A percentile compares a stretch with the other conserved stretches of the same genome.
Conservation (phyloP, 306 rosid species). For the Ormosia semicastrata region DNA sequence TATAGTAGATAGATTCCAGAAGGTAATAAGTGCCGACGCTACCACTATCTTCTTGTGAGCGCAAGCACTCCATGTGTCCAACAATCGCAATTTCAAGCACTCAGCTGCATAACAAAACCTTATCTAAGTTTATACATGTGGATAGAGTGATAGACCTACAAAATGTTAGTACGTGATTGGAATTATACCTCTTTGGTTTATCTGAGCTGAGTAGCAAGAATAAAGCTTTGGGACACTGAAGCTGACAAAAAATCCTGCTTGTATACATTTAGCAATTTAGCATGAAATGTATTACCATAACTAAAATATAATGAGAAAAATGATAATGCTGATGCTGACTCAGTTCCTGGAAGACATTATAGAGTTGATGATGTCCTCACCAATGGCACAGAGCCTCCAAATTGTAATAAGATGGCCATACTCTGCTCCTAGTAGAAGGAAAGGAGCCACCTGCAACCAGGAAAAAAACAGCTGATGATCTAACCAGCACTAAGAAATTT, state of each 20-base stretch:
- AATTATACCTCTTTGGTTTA: conserved; percentile 60
- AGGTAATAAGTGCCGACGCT: conserved; percentile 53
- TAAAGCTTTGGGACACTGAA: conserved; percentile 79
- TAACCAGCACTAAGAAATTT: conserved; percentile 6
- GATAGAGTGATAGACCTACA: background rate
- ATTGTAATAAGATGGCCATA: conserved; percentile 80
- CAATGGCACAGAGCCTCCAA: conserved; percentile 75
- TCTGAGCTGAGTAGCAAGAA: conserved; percentile 62
- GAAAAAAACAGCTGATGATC: background rate
- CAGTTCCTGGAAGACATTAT: background rate
- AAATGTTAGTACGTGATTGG: background rate
- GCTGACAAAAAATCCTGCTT: conserved; percentile 72
- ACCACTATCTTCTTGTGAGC: conserved; percentile 74
- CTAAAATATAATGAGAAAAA: background rate
- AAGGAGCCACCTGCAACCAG: conserved; percentile 64
- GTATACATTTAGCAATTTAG: background rate
- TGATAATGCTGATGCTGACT: background rate
- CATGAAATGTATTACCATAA: background rate
- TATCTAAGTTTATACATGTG: background rate
- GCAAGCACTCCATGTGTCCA: conserved; percentile 76
- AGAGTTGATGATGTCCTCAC: conserved; percentile 39
- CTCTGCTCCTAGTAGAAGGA: conserved; percentile 81
- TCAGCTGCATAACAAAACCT: conserved; percentile 46
- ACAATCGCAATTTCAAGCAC: conserved; percentile 50
- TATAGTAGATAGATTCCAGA: conserved; percentile 79